Evolutionary conservation across 2,329 filamentous ascomycete species (phyloP).

Genomic region (Clarireedia monteithiana): DNA sequence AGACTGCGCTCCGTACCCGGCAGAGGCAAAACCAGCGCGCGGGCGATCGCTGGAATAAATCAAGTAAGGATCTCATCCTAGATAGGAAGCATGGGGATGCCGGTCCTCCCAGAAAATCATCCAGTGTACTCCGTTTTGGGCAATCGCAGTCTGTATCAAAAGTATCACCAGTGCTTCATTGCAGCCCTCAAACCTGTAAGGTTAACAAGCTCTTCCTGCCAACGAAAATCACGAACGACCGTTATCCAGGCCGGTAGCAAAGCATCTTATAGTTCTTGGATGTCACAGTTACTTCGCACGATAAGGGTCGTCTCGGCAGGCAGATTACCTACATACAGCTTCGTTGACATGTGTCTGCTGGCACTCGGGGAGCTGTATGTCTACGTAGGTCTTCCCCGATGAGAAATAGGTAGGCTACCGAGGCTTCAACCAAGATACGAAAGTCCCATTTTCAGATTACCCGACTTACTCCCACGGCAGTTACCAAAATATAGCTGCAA

Average conservation of each 20-base stretch:
- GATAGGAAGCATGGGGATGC: conserved; percentile 7
- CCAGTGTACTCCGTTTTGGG: conserved; percentile 16
- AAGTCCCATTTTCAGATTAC: not conserved
- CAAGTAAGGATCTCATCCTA: conserved; percentile 10
- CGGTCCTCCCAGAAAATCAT: conserved; percentile 19
- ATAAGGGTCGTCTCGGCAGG: not conserved
- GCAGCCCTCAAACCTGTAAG: conserved; percentile 14
- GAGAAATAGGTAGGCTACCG: not conserved
- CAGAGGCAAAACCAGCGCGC: conserved; percentile 21
- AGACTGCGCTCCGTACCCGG: conserved; percentile 8
- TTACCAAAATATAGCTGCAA: conserved; percentile 1
- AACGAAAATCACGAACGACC: conserved; percentile 7
- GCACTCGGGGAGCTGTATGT: no score
- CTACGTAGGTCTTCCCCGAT: no score
- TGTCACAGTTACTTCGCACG: not conserved
- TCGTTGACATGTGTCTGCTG: not conserved
- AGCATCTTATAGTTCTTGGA: not conserved
- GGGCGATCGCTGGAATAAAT: conserved; percentile 19
- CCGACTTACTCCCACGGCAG: conserved; percentile 6
- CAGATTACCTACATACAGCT: conserved; percentile 1
- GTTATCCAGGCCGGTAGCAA: not conserved
- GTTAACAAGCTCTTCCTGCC: not conserved
- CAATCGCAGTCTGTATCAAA: not conserved
- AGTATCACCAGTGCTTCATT: conserved; percentile 10
- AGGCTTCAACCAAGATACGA: not conserved